phyloP scores from a whole-genome alignment of 2,329 filamentous ascomycete genomes.

The Xylariaceae sp. region DNA sequence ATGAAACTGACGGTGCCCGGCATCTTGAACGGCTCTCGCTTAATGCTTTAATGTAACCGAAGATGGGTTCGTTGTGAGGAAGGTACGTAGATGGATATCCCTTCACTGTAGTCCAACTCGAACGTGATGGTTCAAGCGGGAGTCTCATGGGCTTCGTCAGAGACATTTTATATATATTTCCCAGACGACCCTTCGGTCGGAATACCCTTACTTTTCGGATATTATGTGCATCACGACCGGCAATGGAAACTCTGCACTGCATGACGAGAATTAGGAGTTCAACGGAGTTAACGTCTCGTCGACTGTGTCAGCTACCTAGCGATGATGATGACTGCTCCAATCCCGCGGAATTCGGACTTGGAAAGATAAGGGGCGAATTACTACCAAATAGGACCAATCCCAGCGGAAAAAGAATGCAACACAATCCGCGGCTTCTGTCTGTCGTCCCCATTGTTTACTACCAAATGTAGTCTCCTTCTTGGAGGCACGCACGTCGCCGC shows the following conservation, averaged over 20 bases:
- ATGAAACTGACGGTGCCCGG: conserved; percentile 2
- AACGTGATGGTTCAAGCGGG: not conserved
- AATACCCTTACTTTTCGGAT: not conserved
- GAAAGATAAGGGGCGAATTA: too few relatives aligned
- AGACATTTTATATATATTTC: not conserved
- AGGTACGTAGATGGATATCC: not conserved
- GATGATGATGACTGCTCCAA: not conserved
- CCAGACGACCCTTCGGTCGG: not conserved
- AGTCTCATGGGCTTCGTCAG: not conserved
- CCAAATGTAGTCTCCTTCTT: too few relatives aligned
- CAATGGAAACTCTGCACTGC: not conserved
- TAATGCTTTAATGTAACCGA: not conserved
- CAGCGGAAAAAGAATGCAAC: too few relatives aligned
- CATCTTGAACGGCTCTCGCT: not conserved
- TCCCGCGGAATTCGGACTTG: not conserved
- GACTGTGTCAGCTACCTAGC: too few relatives aligned
- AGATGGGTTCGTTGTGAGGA: not conserved
- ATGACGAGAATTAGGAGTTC: not conserved
- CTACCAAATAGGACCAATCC: too few relatives aligned
- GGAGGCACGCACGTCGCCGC: too few relatives aligned
- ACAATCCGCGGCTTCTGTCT: too few relatives aligned
- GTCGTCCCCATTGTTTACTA: too few relatives aligned
- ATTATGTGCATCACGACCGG: not conserved
- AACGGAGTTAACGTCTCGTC: not conserved
- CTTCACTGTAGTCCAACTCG: not conserved